Evolutionary conservation across 1,139 yeast species (phyloP), one percentile per base, ranked within the genome.

Genomic region (Yarrowia galli): DNA sequence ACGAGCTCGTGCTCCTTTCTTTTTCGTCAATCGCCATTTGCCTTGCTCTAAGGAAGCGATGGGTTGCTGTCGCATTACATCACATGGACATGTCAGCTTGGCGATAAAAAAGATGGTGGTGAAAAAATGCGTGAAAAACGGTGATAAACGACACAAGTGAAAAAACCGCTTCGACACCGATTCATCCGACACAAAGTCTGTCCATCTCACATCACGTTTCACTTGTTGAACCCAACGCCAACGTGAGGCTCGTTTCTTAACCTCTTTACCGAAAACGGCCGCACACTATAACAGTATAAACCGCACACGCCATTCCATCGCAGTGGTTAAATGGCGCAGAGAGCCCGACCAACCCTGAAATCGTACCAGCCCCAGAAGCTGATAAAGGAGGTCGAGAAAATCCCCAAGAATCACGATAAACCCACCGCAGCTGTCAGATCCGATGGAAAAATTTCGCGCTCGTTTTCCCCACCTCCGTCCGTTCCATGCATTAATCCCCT

Each of bases 261-360:
- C 18, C 20, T 15, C n/a, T 45, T 43, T 43, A 7, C 48, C 45
- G 42, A 9, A 40, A 40, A 40, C 45, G 45, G 22, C 25, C 20
- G 7, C 20, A 22, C n/a, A 1, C 15, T 15, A 45, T 46, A 46
- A 9, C 54, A 48, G 54, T 48, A 48, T 38, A 48, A 28, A 9
- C 54, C 54, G 9, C 53, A 25, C 53, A 46, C 53, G 53, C 53
- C 53, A 46, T 46, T 25, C 35, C 22, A 48, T 3, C 8, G 32
- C 32, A 10, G 3, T 13, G 32, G 32, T 48, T n/a, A n/a, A 28
- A 18, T 48, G 51, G n/a, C 51, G 51, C 51, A 46, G 22, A 45
- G 48, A 15, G n/a, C n/a, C n/a, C n/a, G n/a, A n/a, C n/a, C n/a
- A n/a, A n/a, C n/a, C n/a, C n/a, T n/a, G n/a, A n/a, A n/a, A n/a